Percentiles rank a stretch among this genome's conserved stretches.
phyloP scores from a whole-genome alignment of 768 basidiomycete species.

The Saitozyma podzolica region DNA sequence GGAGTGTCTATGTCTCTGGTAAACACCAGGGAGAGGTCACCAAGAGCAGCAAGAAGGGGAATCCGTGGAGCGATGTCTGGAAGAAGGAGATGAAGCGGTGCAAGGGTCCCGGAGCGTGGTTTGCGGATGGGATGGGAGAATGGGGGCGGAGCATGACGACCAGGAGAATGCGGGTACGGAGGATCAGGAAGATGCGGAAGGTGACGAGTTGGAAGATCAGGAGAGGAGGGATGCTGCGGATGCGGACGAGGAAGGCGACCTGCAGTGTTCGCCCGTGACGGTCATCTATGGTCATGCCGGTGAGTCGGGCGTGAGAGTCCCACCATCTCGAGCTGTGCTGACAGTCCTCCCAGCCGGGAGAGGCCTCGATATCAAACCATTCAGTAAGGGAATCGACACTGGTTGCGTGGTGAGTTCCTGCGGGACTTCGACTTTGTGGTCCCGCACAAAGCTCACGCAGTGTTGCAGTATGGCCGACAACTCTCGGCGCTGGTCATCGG shows the following conservation, averaged over 20 bases:
- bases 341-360: constrained; percentile 60
- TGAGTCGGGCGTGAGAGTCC: constrained; percentile 14
- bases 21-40: constrained; percentile 51
- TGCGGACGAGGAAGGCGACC: constrained; percentile 8
- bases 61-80: constrained; percentile 77
- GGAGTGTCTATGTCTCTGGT: constrained; percentile 58
- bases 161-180: constrained; percentile 52
- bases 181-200: constrained; percentile 49
- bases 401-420: constrained; percentile 68
- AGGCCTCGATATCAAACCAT: constrained; percentile 77
- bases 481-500: constrained; percentile 70
- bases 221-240: constrained; percentile 13
- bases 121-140: constrained; percentile 60
- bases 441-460: constrained; percentile 1
- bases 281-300: constrained; percentile 79
- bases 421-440: not conserved
- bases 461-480: constrained; percentile 61
- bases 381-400: constrained; percentile 81
- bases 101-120: constrained; percentile 28
- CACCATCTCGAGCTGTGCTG: constrained; percentile 2
- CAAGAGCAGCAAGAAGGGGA: constrained; percentile 59
- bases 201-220: constrained; percentile 29
- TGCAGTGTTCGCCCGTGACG: constrained; percentile 53
- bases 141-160: constrained; percentile 23
- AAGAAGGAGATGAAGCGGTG: constrained; percentile 47